Base-by-base conservation (phyloP, 2,329 filamentous ascomycete genomes). In the Huntiella abstrusa region DNA sequence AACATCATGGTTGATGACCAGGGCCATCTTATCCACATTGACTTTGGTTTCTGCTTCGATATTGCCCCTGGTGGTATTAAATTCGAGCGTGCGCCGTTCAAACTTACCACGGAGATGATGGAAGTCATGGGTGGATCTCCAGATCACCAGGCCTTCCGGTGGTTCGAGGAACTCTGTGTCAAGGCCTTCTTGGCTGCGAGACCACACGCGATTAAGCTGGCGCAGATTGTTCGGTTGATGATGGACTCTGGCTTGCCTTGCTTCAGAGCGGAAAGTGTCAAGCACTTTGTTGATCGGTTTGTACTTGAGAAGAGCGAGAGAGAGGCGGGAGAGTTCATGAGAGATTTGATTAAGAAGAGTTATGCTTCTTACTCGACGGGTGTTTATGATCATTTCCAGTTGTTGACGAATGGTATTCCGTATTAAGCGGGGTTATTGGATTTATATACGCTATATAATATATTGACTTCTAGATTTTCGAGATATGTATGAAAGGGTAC, bases 1-100 rank as follows among this genome's bases (percentile, higher is more conserved):
- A 98, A 98, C 67, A 98, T 98, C 67, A 98, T 98, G 92, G 79
- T 98, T 52, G 88, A 98, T 60, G 88, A 95, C 57, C 83, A 82
- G 0, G 91, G 92, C 3, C 91, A 98, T 63, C 94, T 98, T 56
- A 74, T 98, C 46, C 91, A 98, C 66, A 96, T 98, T 54, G 91
- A 98, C 61, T 98, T 98, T 58, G 91, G 91, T 7, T 99, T 98
- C 72, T 96, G 88, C 65, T 98, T 99, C 64, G 92, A 98, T 58
- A 96, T 98, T 55, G 91, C 87, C 1, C 91, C 91, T 0, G 91
- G 91, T 41, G 91, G 92, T 50, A 86, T 98, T 57, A 88, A 87
- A 55, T 99, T 99, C 58, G 91, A 99, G 67, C 81, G 91, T 17
- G 91, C 91, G 0, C 91, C 91, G 0, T 99, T 99, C 71, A 99